Evolutionary conservation across 1,139 yeast genomes (phyloP), one percentile per base, ranked within the genome.

Genomic region (Cylindricascospora bacillispora): DNA sequence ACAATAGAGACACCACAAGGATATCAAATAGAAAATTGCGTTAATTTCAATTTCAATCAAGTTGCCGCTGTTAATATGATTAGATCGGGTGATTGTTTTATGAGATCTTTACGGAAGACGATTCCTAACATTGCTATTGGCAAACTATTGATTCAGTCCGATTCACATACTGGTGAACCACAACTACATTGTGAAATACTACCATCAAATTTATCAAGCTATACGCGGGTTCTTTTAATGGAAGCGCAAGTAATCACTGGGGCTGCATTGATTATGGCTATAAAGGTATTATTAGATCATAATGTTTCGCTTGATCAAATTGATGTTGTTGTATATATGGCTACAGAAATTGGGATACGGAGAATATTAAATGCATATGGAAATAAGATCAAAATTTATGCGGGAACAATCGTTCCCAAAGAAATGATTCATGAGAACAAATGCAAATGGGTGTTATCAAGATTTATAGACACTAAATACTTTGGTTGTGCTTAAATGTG

Each of bases 211-310:
- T 44, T 57, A n/a, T 36, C 40, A 2, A 22, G 36, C 4, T 49
- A 41, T 20, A 62, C 63, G 30, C 70, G 67, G 40, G 71, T 82
- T 1, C 56, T 89, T 22, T 57, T 89, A 28, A 70, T 82, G 47
- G 97, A 89, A 49, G 80, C 94, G 0, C 95, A 86, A 52, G 65
- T 83, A 29, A 77, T 83, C 15, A 77, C 93, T 26, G 98, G 97
- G 2, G 93, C 95, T 0, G 94, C 94, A 0, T 76, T 86, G 3
- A 80, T 83, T 29, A 89, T 89, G 97, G 94, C 95, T 0, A 71
- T 83, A 27, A 92, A 85, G 44, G 86, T 89, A 4, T 60, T 89
- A 34, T 44, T 80, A 12, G 97, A 89, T 50, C 93, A 86, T 50
- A 78, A 76, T 12, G 76, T 81, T n/a, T 45, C 52, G 5, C 66